Conservation (phyloP, 2,329 filamentous ascomycete species). For the Alternaria gaisen region DNA sequence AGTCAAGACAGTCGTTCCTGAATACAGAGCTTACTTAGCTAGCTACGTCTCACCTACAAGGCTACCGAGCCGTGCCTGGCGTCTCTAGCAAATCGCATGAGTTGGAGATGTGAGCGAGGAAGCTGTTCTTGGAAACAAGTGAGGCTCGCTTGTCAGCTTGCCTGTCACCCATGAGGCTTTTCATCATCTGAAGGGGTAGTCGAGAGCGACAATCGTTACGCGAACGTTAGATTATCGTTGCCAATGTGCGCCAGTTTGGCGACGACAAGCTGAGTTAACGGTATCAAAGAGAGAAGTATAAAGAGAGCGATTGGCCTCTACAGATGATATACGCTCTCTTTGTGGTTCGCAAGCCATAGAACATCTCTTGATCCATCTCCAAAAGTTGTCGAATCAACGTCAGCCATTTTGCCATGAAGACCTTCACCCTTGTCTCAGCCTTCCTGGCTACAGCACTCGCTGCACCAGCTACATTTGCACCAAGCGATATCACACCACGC, state of each 20-base stretch:
- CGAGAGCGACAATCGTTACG: neutral
- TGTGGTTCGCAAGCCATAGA: neutral
- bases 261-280: neutral
- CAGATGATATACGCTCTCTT: neutral
- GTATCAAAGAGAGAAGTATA: neutral
- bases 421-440: conserved; percentile 42
- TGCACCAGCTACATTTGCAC: conserved; percentile 42
- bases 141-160: neutral
- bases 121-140: neutral
- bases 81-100: neutral
- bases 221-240: neutral
- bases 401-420: conserved; percentile 30
- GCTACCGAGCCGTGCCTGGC: neutral
- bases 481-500: conserved; percentile 14
- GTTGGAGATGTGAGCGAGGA: neutral
- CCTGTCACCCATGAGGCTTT: neutral
- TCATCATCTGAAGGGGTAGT: neutral
- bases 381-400: neutral
- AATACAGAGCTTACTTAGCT: conserved; percentile 2
- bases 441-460: conserved; percentile 51
- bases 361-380: neutral
- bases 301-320: neutral
- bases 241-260: neutral
- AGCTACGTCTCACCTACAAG: neutral
- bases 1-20: neutral